Base-by-base conservation (phyloP, 2,329 filamentous ascomycete species). In the Fusarium sp. region DNA sequence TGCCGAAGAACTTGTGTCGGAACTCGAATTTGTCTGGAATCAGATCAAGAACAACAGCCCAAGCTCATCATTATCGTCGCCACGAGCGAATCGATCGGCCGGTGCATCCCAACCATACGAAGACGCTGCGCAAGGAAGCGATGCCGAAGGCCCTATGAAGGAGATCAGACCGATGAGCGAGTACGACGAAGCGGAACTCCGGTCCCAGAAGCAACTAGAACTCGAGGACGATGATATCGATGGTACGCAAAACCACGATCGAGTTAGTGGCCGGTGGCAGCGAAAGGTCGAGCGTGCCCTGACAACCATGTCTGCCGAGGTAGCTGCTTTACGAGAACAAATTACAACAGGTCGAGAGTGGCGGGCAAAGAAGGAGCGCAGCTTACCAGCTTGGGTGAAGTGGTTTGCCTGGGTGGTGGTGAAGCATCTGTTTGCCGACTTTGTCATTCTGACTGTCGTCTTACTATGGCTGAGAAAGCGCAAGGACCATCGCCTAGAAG, bases 21-120 rank as follows among this genome's bases (percentile, higher is more conserved):
- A 99, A 82, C 89, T 99, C n/a, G 96, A 99, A 83, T 99, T 98
- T 78, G 95, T 99, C 42, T 99, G 96, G 96, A 94, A 98, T 76
- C 96, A 98, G 81, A 95, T 99, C 76, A 97, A 96, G 82, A 92
- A 92, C 75, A 98, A 95, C 77, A 89, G 90, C 16, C 90, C 92
- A 8, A 89, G 88, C 23, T 90, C 91, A 41, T 84, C 90, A 42
- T 80, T 87, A 44, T 86, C 88, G 16, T 89, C 87, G 4, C 86
- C 87, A n/a, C 85, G 86, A 72, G 83, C 83, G 31, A 81, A 79
- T 60, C 80, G 79, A 60, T 77, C 75, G 21, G 73, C 64, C 35
- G 72, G 68, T 45, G 73, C 73, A 69, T 80, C 75, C 65, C 84
- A 81, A 49, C 86, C 83, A 70, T 86, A 87, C 73, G 80, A 85